Base-by-base conservation (phyloP, 1,284 basidiomycete genomes). In the Boletus albobrunnescens region DNA sequence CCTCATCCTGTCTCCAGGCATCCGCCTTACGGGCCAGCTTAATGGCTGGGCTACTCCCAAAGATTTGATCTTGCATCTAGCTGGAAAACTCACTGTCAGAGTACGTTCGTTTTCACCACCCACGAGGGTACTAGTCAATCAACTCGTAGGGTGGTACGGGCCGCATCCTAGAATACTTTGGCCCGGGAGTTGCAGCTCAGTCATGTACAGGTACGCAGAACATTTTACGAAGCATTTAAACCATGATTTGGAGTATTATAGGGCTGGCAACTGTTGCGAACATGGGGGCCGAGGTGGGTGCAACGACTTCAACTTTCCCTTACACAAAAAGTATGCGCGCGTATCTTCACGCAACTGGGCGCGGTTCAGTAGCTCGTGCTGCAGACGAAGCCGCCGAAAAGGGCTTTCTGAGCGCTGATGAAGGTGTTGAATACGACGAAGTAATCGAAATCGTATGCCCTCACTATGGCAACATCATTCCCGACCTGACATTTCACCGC, bases 261-360 rank as follows among this genome's bases (percentile, higher is more conserved):
- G 87, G 92, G 55, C 71, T 97, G 43, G 94, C 94, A 0, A 98
- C 94, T 5, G 89, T 97, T 52, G 87, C 91, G 47, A 98, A 98
- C 71, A 99, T 99, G 96, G 96, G 96, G 50, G 96, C 96, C 19
- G 96, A 99, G 74, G 93, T 99, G 22, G 96, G 96, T 38, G 96
- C 96, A 7, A 99, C 96, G 3, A 98, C 96, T 0, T 95, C 93
- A 1, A 93, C 91, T 3, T 99, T 99, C 79, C 94, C 94, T 12
- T 99, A 97, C 71, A 94, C 92, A 7, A 69, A 79, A 48, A 81
- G 82, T 59, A 99, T 99, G 95, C 79, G 82, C 31, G 76, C 82
- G 23, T 99, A 99, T 70, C 81, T 99, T 24, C 75, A 81, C 56
- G 94, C 94, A 12, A 99, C 96, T 13, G 87, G 91, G 41, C 84